Percentiles rank a stretch among this genome's conserved stretches.
Evolutionary conservation across 257 asterid species (phyloP).

Genomic region (Misopates orontium): DNA sequence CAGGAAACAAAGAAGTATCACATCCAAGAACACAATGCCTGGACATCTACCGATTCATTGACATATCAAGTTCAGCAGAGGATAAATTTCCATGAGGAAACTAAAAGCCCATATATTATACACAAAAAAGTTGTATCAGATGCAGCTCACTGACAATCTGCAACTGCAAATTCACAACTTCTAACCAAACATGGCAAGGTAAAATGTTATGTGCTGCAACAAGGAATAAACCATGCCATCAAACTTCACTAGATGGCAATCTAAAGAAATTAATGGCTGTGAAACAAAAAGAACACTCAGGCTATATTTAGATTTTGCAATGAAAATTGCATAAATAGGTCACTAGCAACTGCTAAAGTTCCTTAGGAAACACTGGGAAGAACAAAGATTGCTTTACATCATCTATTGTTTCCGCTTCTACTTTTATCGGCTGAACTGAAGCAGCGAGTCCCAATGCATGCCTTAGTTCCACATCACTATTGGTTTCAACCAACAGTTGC

Average conservation of each 20-base stretch:
- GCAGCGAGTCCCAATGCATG: slow-evolving; percentile 86
- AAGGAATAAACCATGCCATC: slow-evolving; percentile 14
- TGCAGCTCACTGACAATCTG: too few species aligned
- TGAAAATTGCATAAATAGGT: too few species aligned
- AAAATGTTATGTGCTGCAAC: slow-evolving; percentile 12
- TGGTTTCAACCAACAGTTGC: slow-evolving; percentile 77
- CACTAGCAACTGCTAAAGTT: slow-evolving; percentile 4
- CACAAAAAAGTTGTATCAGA: too few species aligned
- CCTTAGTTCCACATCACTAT: slow-evolving; percentile 71
- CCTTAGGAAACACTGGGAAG: slow-evolving; percentile 6
- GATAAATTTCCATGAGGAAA: too few species aligned
- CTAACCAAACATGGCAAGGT: neutral
- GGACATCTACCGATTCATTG: too few species aligned
- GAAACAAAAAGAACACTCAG: slow-evolving; percentile 6
- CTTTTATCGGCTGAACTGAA: slow-evolving; percentile 77
- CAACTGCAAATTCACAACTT: too few species aligned
- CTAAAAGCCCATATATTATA: too few species aligned
- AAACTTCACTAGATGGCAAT: slow-evolving; percentile 12
- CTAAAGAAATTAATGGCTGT: neutral
- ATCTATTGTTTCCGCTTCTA: slow-evolving; percentile 58
- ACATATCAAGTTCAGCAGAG: too few species aligned
- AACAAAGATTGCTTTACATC: slow-evolving; percentile 49
- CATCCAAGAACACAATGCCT: too few species aligned
- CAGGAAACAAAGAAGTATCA: too few species aligned
- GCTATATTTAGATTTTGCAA: neutral